phyloP scores from a whole-genome alignment of 192 early-diverging fungal species.

The Rhizophlyctis rosea region DNA sequence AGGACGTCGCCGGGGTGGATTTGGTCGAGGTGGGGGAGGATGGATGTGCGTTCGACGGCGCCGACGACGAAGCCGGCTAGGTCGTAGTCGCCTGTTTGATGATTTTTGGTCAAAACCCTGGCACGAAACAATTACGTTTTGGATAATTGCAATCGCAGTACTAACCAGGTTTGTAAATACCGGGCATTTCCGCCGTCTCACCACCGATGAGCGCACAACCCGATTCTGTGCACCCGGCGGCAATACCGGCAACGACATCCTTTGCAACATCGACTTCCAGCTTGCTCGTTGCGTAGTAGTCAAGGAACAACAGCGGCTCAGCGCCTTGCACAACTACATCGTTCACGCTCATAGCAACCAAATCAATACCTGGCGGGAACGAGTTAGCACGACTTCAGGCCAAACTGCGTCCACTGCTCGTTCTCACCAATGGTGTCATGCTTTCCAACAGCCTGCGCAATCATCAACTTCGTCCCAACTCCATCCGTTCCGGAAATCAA shows the following conservation, averaged over 20 bases:
- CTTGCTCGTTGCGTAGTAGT: constrained; percentile 96
- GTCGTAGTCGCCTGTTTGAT: constrained; percentile 64
- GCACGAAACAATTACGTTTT: background rate
- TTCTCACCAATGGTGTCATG: constrained; percentile 80
- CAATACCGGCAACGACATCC: constrained; percentile 91
- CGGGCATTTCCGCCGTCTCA: constrained; percentile 99
- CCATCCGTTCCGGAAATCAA: constrained; percentile 98
- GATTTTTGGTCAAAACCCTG: background rate
- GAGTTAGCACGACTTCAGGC: too few relatives aligned
- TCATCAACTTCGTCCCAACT: constrained; percentile 97
- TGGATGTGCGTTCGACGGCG: constrained; percentile 85
- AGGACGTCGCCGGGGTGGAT: constrained; percentile 81
- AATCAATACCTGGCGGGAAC: constrained; percentile 93
- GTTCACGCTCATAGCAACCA: constrained; percentile 99
- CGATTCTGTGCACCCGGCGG: constrained; percentile 84
- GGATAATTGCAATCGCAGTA: constrained; percentile 33
- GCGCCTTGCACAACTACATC: constrained; percentile 98
- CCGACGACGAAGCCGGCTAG: constrained; percentile 97
- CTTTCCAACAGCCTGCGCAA: constrained; percentile 81
- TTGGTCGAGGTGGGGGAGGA: constrained; percentile 77
- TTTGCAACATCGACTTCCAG: constrained; percentile 88
- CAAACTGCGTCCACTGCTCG: too few relatives aligned
- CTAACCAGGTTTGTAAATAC: constrained; percentile 81
- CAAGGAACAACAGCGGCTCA: constrained; percentile 97
- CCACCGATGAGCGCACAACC: constrained; percentile 96